These are phyloP conservation scores for Bolboschoenus planiculmis DNA, from an alignment of 176 grass and related monocot genomes.

Conservation along the genomic window DNA sequence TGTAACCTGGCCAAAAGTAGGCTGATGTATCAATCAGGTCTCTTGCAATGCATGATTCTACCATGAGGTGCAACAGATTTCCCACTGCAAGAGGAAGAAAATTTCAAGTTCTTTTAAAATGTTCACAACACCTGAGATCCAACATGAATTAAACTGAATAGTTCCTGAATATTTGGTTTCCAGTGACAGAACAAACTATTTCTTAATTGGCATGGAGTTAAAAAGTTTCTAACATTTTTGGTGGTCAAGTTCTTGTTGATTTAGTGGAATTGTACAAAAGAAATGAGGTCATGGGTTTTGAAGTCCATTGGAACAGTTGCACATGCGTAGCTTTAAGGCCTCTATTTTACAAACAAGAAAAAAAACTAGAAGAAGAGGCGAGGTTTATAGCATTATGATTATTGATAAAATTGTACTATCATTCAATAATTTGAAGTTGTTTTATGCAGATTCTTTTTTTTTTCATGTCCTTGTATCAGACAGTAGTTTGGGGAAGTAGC, in stretches of 20 bases:
- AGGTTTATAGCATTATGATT: no score
- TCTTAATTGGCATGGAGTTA: no score
- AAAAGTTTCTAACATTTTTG: not conserved
- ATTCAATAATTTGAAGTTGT: not conserved
- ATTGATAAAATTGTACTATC: no score
- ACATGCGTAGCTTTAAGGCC: not conserved
- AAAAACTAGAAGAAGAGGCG: no score
- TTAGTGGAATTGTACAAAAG: not conserved
- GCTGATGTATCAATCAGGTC: no score
- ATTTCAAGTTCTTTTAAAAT: not conserved
- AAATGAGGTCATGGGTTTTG: not conserved
- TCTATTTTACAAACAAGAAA: no score
- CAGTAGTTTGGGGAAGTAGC: not conserved
- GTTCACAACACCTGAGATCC: not conserved
- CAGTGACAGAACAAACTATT: not conserved
- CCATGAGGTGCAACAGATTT: conserved; percentile 85
- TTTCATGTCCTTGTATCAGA: not conserved
- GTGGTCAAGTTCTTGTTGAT: not conserved
- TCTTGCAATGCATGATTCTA: no score
- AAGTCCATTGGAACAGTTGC: not conserved
- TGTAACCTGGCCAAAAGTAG: no score
- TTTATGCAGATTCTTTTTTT: no score
- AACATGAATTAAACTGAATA: not conserved
- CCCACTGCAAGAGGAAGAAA: conserved; percentile 44
- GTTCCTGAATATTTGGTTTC: no score